These are phyloP conservation scores for Blechomonas ayalai DNA, from an alignment of 208 protist species.

Conservation along the genomic window DNA sequence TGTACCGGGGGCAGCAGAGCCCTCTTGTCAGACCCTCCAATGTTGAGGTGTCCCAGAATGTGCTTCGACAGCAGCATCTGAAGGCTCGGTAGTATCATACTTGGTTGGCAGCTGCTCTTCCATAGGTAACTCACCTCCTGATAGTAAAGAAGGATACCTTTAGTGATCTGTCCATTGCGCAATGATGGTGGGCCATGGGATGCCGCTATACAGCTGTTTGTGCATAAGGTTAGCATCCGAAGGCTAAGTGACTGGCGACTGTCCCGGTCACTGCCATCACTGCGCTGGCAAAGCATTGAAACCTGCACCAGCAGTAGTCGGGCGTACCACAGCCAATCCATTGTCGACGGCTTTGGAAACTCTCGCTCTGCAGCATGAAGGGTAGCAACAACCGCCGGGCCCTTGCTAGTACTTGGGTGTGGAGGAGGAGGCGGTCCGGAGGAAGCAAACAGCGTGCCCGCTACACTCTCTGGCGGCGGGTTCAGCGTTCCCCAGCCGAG, in stretches of 20 bases:
- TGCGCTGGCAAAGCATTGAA: conserved; percentile 16
- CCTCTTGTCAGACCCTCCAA: conserved; percentile 6
- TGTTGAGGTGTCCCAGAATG: conserved; percentile 17
- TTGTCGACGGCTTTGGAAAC: conserved; percentile 23
- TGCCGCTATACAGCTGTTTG: conserved; percentile 72
- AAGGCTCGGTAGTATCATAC: conserved; percentile 46
- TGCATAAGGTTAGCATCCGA: conserved; percentile 36
- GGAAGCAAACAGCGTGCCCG: background rate
- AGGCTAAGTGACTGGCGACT: conserved; percentile 18
- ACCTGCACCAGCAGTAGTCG: conserved; percentile 55
- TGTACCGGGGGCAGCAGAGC: conserved; percentile 4
- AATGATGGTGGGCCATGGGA: conserved; percentile 19
- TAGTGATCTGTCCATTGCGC: conserved; percentile 15
- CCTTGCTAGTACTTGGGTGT: background rate
- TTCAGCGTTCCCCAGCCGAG: conserved; percentile 64
- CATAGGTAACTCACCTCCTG: conserved; percentile 14
- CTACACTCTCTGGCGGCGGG: conserved; percentile 1
- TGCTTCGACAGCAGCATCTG: conserved; percentile 62
- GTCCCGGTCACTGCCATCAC: conserved; percentile 19
- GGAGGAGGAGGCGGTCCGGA: background rate
- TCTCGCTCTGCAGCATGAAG: background rate
- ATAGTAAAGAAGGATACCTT: conserved; percentile 30
- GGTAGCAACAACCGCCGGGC: background rate
- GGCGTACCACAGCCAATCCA: conserved; percentile 66
- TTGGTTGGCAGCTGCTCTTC: conserved; percentile 3